Percentiles rank a stretch among this genome's conserved stretches.
These are phyloP conservation scores for Dorcoceras hygrometricum DNA, from an alignment of 257 asterid species.

Conservation along the genomic window DNA sequence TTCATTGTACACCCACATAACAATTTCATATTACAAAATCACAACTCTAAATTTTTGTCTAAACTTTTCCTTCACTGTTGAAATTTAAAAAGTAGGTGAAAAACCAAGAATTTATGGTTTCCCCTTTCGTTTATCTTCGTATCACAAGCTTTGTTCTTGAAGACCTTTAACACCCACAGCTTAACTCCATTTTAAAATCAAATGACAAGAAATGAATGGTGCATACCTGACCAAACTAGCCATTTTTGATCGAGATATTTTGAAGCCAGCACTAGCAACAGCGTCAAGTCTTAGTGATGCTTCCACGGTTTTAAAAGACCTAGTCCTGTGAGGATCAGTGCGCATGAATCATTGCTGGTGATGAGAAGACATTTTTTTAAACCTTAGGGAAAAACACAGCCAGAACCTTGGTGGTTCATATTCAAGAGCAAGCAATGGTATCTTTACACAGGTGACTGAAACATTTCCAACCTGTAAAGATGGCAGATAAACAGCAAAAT, in stretches of 20 bases:
- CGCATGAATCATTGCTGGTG: conserved; percentile 15
- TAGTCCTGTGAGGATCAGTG: conserved; percentile 50
- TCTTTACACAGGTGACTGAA: conserved; percentile 74
- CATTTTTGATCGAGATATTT: conserved; percentile 94
- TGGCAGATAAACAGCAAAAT: conserved; percentile 15
- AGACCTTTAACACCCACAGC: neutral
- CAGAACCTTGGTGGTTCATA: conserved; percentile 87
- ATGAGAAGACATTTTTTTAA: neutral
- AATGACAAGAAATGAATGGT: neutral
- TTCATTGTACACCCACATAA: neutral
- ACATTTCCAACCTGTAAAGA: conserved; percentile 79
- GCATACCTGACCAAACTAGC: conserved; percentile 69
- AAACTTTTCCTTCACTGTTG: too few species aligned
- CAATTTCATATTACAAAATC: neutral
- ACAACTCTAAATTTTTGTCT: too few species aligned
- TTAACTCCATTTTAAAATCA: neutral
- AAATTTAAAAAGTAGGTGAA: neutral
- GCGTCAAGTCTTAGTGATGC: conserved; percentile 89
- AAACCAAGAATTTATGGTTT: neutral
- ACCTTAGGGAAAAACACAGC: conserved; percentile 7
- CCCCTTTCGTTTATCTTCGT: neutral
- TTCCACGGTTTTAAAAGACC: conserved; percentile 65
- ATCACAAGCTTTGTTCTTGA: conserved; percentile 2
- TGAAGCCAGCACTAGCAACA: conserved; percentile 91
- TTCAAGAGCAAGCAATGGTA: conserved; percentile 87